Evolutionary conservation across 2,329 filamentous ascomycete species (phyloP).

Genomic region (Penicillium sp.): DNA sequence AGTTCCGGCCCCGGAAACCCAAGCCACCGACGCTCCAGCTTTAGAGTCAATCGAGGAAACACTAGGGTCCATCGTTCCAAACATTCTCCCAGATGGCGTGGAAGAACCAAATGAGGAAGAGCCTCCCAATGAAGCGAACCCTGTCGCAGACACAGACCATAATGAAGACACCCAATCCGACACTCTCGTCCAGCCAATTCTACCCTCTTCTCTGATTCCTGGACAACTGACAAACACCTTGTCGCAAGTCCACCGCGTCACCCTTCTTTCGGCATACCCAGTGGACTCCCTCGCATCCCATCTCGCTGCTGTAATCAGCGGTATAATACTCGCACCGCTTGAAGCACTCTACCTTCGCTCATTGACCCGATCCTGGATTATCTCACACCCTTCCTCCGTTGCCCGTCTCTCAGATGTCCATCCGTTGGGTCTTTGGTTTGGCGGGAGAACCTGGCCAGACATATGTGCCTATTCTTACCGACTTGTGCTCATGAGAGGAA

Average conservation of each 20-base stretch:
- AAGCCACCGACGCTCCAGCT: slow-evolving; percentile 1
- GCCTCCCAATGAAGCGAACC: slow-evolving; percentile 10
- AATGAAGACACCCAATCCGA: slow-evolving; percentile 13
- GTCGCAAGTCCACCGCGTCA: slow-evolving; percentile 37
- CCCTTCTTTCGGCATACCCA: slow-evolving; percentile 42
- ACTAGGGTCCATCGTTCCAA: slow-evolving; percentile 14
- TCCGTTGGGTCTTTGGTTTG: slow-evolving; percentile 33
- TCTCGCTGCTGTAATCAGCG: slow-evolving; percentile 37
- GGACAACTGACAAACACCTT: slow-evolving; percentile 11
- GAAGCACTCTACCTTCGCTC: slow-evolving; percentile 43
- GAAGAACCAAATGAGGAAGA: slow-evolving; percentile 30
- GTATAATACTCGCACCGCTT: slow-evolving; percentile 39
- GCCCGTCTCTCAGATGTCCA: slow-evolving; percentile 31
- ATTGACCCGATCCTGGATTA: slow-evolving; percentile 38
- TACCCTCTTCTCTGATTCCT: slow-evolving; percentile 18
- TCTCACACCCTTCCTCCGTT: slow-evolving; percentile 24
- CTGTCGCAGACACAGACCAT: slow-evolving; percentile 11
- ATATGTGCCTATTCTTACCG: slow-evolving; percentile 37
- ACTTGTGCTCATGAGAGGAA: slow-evolving; percentile 35
- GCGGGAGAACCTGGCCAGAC: slow-evolving; percentile 31
- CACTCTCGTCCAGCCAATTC: slow-evolving; percentile 15
- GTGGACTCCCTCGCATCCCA: slow-evolving; percentile 44
- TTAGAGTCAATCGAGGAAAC: slow-evolving; percentile 11
- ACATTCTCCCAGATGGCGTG: slow-evolving; percentile 31
- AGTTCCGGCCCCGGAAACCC: slow-evolving; percentile 4